Conservation (phyloP, 768 basidiomycete species). For the Coprinopsis sp. region DNA sequence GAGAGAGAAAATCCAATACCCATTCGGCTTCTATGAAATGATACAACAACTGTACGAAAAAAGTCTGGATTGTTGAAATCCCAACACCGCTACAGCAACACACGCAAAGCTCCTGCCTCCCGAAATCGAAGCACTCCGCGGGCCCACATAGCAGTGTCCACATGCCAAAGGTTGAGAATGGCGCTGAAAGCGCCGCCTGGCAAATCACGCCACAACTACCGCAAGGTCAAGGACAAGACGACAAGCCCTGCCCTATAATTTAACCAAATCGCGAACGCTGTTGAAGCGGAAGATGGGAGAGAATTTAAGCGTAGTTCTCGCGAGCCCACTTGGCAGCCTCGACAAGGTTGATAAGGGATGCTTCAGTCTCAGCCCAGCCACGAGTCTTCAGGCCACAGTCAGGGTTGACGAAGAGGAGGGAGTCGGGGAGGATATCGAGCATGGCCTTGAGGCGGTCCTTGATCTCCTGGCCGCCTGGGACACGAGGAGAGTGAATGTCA, state of each 20-base stretch:
- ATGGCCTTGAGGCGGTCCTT: conserved; percentile 85
- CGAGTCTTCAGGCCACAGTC: conserved; percentile 99
- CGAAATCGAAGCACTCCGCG: conserved; percentile 32
- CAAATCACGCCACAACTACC: conserved; percentile 41
- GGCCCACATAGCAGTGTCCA: conserved; percentile 31
- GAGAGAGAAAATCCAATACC: conserved; percentile 1
- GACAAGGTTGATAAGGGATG: conserved; percentile 82
- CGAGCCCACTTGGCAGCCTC: conserved; percentile 93
- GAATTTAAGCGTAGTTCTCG: conserved; percentile 63
- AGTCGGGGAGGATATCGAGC: conserved; percentile 73
- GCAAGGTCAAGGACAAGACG: conserved; percentile 43
- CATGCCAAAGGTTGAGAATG: conserved; percentile 21
- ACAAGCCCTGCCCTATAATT: conserved; percentile 35
- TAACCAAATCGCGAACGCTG: conserved; percentile 76
- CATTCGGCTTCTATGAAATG: neutral
- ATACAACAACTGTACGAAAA: conserved; percentile 4
- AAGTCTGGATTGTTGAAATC: conserved; percentile 79
- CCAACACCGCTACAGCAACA: conserved; percentile 44
- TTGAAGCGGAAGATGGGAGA: conserved; percentile 71
- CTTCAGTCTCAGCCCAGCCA: conserved; percentile 97
- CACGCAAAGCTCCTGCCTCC: conserved; percentile 36
- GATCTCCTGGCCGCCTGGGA: conserved; percentile 91
- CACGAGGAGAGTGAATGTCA: conserved; percentile 99
- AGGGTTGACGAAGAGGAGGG: conserved; percentile 89
- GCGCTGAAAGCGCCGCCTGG: conserved; percentile 14